Evolutionary conservation across 306 rosid species (phyloP), one percentile per base, ranked within the genome.

Genomic region (Prunus fruticosa): DNA sequence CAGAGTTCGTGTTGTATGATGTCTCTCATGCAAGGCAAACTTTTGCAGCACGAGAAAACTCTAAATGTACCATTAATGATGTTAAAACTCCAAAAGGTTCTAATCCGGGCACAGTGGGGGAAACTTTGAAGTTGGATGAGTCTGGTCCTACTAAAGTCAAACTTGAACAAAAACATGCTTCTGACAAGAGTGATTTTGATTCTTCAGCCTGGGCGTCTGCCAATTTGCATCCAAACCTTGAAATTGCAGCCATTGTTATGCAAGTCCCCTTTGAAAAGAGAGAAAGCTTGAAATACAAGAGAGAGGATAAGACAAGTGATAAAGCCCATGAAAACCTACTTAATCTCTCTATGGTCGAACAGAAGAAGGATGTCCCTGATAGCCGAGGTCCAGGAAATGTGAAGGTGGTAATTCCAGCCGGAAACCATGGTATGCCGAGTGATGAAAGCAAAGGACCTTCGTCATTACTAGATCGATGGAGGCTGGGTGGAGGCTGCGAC

Each of bases 401-500:
- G 76, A 85, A 84, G 82, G 97, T 96, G 80, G 89, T 96, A 34
- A 83, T 89, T 74, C 95, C 99, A 60, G 73, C 82, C 73, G 97
- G 99, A 65, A 88, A 82, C 79, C 99, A 96, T 79, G 93, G 97
- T 75, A 82, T 86, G 69, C 93, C 98, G 6, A 78, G 80, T 72
- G 73, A 75, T 72, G 93, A 87, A 83, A 81, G 79, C 75, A 75
- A 32, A 41, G 92, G 91, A 64, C 99, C 98, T 53, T 92, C 98
- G 0, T 47, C 93, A 2, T 88, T 96, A 82, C 90, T 96, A 47
- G 93, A 87, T 83, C 89, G 98, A 50, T 84, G 96, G 91, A 89
- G 96, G 73, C 80, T 78, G 28, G 98, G 98, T 46, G 99, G 98
- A 52, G 93, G 97, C 15, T 96, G 99, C 71, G 98, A 96, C 75